These are phyloP conservation scores for Acacia acuminata DNA, from an alignment of 306 rosid species.

Conservation along the genomic window DNA sequence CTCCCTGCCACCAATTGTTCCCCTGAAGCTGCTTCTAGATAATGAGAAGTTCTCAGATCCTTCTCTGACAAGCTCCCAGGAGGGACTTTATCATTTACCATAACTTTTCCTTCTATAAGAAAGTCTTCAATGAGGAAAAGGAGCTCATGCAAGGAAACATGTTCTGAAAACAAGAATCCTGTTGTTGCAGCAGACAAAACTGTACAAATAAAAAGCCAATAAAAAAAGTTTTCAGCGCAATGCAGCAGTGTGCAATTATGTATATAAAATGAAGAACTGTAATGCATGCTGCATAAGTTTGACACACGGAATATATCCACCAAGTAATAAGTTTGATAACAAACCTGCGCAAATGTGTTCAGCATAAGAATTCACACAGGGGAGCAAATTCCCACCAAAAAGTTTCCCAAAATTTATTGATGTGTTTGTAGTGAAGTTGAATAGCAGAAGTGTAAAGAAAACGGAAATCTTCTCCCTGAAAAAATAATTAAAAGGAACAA, in stretches of 20 bases:
- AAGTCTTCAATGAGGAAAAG: conserved; percentile 65
- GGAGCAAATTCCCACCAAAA: conserved; percentile 42
- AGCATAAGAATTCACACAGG: conserved; percentile 61
- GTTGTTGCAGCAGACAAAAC: conserved; percentile 59
- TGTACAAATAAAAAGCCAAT: conserved; percentile 15
- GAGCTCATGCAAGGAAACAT: conserved; percentile 50
- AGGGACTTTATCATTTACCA: conserved; percentile 28
- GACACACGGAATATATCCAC: not conserved
- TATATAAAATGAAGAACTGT: not conserved
- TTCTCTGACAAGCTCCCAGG: conserved; percentile 19
- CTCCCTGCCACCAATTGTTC: conserved; percentile 77
- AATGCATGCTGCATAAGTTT: conserved; percentile 14
- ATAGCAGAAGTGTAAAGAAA: conserved; percentile 63
- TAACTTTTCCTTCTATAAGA: conserved; percentile 50
- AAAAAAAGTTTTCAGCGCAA: conserved; percentile 18
- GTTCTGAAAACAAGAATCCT: conserved; percentile 42
- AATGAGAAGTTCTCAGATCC: conserved; percentile 34
- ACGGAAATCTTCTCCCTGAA: conserved; percentile 76
- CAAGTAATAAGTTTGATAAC: conserved; percentile 15
- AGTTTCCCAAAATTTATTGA: conserved; percentile 48
- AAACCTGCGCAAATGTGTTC: conserved; percentile 60
- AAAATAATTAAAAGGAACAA: conserved; percentile 27
- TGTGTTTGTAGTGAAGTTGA: conserved; percentile 54
- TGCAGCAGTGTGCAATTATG: conserved; percentile 7
- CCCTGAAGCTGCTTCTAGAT: conserved; percentile 52